Percentiles rank a stretch among this genome's conserved stretches.
Evolutionary conservation across 371 early-diverging fungal species (phyloP).

Genomic region (Fennellomyces sp.): DNA sequence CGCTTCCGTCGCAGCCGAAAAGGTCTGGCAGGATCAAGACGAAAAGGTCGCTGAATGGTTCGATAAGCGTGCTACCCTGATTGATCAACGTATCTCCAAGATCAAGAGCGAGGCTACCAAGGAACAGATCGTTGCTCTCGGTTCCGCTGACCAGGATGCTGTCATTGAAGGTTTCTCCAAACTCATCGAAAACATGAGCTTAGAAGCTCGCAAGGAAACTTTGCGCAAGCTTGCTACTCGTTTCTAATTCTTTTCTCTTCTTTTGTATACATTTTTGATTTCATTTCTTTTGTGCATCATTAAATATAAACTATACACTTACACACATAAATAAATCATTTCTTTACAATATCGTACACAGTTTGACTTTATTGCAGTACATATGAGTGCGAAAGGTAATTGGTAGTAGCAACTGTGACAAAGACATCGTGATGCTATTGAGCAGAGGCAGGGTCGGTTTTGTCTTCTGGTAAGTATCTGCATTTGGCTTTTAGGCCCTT

Average conservation of each 20-base stretch:
- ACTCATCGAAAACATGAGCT: constrained; percentile 41
- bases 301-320: neutral
- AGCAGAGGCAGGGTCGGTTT: too few relatives aligned
- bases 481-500: too few relatives aligned
- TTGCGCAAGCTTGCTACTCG: constrained; percentile 40
- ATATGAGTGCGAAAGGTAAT: too few relatives aligned
- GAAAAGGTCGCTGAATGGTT: constrained; percentile 66
- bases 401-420: too few relatives aligned
- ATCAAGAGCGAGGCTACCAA: constrained; percentile 40
- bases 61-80: constrained; percentile 49
- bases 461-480: too few relatives aligned
- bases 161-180: constrained; percentile 53
- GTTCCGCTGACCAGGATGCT: constrained; percentile 46
- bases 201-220: constrained; percentile 43
- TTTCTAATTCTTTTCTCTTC: constrained; percentile 28
- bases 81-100: constrained; percentile 51
- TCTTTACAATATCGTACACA: too few relatives aligned
- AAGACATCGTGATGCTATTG: too few relatives aligned
- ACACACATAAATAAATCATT: neutral
- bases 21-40: constrained; percentile 37
- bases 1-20: neutral
- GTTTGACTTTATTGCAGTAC: too few relatives aligned
- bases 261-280: neutral
- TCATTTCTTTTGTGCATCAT: neutral
- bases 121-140: constrained; percentile 41